Conservation (phyloP, 2,329 filamentous ascomycete species). For the Arthrobotrys iridis region DNA sequence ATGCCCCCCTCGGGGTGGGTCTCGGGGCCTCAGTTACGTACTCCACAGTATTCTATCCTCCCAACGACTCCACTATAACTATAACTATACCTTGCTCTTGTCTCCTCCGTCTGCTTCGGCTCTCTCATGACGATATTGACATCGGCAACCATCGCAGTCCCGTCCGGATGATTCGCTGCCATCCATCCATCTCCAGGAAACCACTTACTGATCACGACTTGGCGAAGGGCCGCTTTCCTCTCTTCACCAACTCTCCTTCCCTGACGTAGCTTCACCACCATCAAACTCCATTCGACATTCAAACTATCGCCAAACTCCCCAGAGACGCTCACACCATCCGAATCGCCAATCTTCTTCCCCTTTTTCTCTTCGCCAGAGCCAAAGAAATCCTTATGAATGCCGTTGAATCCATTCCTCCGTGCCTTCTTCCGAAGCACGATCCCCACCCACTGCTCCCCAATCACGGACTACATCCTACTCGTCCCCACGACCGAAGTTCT, state of each 20-base stretch:
- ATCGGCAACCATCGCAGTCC: too few species aligned
- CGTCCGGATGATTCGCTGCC: too few species aligned
- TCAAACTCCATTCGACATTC: neutral
- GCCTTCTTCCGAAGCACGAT: slow-evolving; percentile 98
- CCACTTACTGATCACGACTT: too few species aligned
- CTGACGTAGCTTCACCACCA: neutral
- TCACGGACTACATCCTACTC: slow-evolving; percentile 91
- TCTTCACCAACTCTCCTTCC: too few species aligned
- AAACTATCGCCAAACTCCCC: slow-evolving; percentile 62
- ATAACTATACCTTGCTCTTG: neutral
- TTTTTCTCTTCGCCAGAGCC: too few species aligned
- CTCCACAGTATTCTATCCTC: too few species aligned
- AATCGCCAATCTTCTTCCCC: too few species aligned
- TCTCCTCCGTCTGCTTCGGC: neutral
- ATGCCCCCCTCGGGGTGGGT: too few species aligned
- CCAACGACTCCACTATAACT: neutral
- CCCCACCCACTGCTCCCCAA: slow-evolving; percentile 86
- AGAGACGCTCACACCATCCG: too few species aligned
- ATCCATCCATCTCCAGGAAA: neutral
- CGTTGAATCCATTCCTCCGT: slow-evolving; percentile 97
- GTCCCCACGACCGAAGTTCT: slow-evolving; percentile 94
- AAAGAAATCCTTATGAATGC: slow-evolving; percentile 77
- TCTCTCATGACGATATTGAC: too few species aligned
- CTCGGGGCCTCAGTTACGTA: too few species aligned
- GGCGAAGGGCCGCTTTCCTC: too few species aligned